A percentile compares a stretch with the other conserved stretches of the same genome.
Conservation (phyloP, 179 eudicot species). For the Sideroxylon spinosum region DNA sequence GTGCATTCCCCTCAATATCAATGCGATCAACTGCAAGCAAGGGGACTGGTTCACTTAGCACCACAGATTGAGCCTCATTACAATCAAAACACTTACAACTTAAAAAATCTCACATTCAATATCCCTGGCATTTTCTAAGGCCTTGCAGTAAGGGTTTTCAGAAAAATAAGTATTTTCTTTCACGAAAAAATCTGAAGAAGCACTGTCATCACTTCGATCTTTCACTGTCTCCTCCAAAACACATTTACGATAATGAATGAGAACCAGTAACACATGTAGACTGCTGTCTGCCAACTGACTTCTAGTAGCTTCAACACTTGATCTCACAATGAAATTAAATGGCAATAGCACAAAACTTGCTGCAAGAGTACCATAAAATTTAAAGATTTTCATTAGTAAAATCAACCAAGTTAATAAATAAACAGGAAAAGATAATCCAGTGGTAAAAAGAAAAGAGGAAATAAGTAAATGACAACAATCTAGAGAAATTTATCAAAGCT, state of each 20-base stretch:
- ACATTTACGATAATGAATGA: slow-evolving; percentile 68
- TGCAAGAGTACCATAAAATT: slow-evolving; percentile 40
- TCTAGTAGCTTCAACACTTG: slow-evolving; percentile 55
- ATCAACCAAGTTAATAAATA: background rate
- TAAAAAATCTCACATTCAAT: slow-evolving; percentile 58
- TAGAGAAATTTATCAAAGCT: background rate
- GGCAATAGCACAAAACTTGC: slow-evolving; percentile 82
- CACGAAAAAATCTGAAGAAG: slow-evolving; percentile 40
- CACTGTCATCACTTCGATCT: slow-evolving; percentile 31
- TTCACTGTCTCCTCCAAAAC: slow-evolving; percentile 35
- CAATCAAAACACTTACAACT: slow-evolving; percentile 11
- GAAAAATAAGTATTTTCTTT: slow-evolving; percentile 52
- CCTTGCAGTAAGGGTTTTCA: slow-evolving; percentile 78
- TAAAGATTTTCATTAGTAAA: slow-evolving; percentile 10
- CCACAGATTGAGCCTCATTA: background rate
- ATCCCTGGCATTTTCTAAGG: slow-evolving; percentile 75
- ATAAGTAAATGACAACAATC: background rate
- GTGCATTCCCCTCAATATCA: slow-evolving; percentile 76
- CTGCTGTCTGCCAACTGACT: slow-evolving; percentile 69
- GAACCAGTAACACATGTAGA: slow-evolving; percentile 74
- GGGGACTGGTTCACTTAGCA: slow-evolving; percentile 22
- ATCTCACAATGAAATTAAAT: slow-evolving; percentile 54
- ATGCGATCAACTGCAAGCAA: slow-evolving; percentile 69
- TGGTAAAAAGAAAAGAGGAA: background rate
- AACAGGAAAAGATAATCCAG: background rate